A percentile compares a stretch with the other conserved stretches of the same genome.
These are phyloP conservation scores for Colletotrichum gloeosporioides DNA, from an alignment of 2,329 filamentous ascomycete species.

Conservation along the genomic window DNA sequence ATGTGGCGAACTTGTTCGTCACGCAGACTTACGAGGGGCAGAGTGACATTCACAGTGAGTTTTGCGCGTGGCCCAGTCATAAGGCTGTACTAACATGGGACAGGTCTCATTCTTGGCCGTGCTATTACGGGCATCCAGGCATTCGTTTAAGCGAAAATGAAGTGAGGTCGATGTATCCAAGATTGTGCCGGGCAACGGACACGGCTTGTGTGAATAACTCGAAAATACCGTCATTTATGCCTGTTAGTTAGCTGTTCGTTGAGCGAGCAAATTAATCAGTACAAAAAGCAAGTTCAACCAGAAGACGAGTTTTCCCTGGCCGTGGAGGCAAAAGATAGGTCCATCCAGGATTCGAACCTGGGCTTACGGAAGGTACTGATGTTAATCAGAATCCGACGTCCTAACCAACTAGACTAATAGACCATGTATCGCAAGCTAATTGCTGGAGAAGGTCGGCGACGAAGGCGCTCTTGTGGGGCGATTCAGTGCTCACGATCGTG, in stretches of 20 bases:
- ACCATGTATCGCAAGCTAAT: not conserved
- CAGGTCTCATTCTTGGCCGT: conserved; percentile 72
- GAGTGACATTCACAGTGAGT: conserved; percentile 94
- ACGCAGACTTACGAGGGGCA: conserved; percentile 98
- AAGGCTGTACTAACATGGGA: conserved; percentile 30
- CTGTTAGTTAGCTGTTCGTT: not conserved
- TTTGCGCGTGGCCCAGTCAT: not conserved
- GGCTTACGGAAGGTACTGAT: conserved; percentile 16
- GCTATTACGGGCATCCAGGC: conserved; percentile 80
- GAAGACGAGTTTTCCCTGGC: not conserved
- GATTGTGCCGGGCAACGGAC: not conserved
- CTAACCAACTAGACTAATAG: conserved; percentile 24
- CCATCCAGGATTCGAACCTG: conserved; percentile 23
- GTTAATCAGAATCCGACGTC: conserved; percentile 19
- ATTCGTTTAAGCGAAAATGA: conserved; percentile 62
- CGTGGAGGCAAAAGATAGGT: not conserved
- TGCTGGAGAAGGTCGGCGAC: not conserved
- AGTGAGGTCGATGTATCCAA: not conserved
- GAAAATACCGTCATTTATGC: not conserved
- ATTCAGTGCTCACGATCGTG: not conserved
- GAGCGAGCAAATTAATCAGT: not conserved
- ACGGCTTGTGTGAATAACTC: not conserved
- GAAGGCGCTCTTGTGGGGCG: not conserved
- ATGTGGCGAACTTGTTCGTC: conserved; percentile 95
- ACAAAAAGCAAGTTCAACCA: not conserved